Base-by-base conservation (phyloP, 73 alveolate species). In the Paramecium biaurelia region DNA sequence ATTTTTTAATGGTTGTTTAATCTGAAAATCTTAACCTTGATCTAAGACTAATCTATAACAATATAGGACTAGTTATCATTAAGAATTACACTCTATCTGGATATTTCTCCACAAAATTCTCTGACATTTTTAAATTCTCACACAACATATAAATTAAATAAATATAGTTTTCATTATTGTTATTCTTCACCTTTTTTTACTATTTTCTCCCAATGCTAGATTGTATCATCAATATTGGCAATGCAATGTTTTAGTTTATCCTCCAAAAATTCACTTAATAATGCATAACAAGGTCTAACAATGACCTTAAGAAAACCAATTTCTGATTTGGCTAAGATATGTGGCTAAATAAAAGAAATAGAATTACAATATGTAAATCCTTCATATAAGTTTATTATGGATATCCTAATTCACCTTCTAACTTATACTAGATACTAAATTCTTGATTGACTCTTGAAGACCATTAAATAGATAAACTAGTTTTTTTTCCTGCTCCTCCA, bases 371-470 rank as follows among this genome's bases (percentile, higher is more conserved):
- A 89, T 89, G 88, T 24, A 89, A 70, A 89, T 89, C 94, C 30
- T 89, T 89, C 87, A 89, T 47, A 45, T 89, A 89, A 12, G 94
- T 37, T 70, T 58, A 70, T 89, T 89, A 30, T 0, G 85, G 74
- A 26, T 45, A 76, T 45, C 94, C 94, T 21, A 43, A 43, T 45
- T 70, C 70, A 43, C 92, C 94, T 53, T 89, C 94, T 42, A 70
- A 43, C 5, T 63, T 20, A 34, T 89, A 43, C 70, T 89, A 20
- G 8, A 18, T 24, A 23, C 58, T 89, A 63, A 89, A 89, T 70
- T 89, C 94, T 89, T 89, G 35, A 32, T 89, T 89, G 15, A 68
- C 90, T 47, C 84, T 68, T 15, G 49, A 15, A 43, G 88, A 57
- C 94, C 94, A 89, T 42, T 70, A 4, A 58, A 57, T 35, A 23